These are phyloP conservation scores for Pseudocercospora cruenta DNA, from an alignment of 2,329 filamentous ascomycete genomes.

Conservation along the genomic window DNA sequence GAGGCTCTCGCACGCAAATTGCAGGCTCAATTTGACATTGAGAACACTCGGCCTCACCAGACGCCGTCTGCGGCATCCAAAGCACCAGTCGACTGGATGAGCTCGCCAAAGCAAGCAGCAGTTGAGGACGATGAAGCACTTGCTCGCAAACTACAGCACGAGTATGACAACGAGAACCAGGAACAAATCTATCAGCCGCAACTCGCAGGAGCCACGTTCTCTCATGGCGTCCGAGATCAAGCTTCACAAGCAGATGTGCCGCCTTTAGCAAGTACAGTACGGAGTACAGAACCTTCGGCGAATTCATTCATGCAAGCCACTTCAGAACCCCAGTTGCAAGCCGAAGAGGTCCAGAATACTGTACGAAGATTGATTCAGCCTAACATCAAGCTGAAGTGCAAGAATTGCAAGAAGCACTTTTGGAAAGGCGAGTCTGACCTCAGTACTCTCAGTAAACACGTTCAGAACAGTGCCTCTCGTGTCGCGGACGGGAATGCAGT, in stretches of 20 bases:
- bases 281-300: neutral
- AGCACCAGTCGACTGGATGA: neutral
- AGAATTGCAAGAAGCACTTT: constrained; percentile 7
- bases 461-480: neutral
- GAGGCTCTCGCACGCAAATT: constrained; percentile 11
- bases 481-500: neutral
- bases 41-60: neutral
- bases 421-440: constrained; percentile 4
- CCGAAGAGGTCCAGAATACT: neutral
- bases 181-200: neutral
- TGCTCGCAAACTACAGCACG: constrained; percentile 12
- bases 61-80: neutral
- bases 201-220: too few species aligned
- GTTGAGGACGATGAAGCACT: constrained; percentile 9
- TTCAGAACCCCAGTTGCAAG: neutral
- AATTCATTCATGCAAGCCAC: neutral
- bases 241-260: neutral
- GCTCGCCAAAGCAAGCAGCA: neutral
- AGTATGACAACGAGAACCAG: constrained; percentile 7
- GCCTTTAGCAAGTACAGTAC: neutral
- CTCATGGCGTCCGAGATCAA: neutral
- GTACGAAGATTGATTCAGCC: neutral
- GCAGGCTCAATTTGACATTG: neutral
- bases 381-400: constrained; percentile 4
- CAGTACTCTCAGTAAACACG: neutral